phyloP scores from a whole-genome alignment of 305 asterid genomes.

The Fraxinus xanthoxyloides region DNA sequence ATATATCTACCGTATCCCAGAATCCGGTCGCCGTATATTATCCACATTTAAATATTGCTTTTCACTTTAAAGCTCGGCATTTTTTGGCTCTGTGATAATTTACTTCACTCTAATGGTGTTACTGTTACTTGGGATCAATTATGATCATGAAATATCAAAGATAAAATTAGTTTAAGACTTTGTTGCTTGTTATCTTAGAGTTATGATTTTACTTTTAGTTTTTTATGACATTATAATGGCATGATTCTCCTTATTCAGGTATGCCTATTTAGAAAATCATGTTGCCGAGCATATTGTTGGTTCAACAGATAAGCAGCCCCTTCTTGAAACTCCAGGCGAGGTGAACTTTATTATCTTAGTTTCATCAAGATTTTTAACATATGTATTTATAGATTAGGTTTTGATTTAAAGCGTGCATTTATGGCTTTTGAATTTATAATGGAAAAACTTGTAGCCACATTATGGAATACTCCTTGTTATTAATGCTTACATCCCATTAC shows the following conservation, averaged over 20 bases:
- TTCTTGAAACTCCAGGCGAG: slow-evolving; percentile 95
- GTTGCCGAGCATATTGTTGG: slow-evolving; percentile 53
- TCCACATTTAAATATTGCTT: background rate
- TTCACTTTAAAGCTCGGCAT: background rate
- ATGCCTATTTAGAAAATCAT: slow-evolving; percentile 59
- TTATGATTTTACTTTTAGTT: background rate
- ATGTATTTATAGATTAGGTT: background rate
- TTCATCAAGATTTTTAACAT: background rate
- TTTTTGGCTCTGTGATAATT: background rate
- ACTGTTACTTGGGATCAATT: background rate
- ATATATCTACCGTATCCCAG: slow-evolving; percentile 15
- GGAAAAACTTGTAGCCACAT: background rate
- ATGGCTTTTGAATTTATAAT: background rate
- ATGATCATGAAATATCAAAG: slow-evolving; percentile 1
- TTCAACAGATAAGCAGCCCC: slow-evolving; percentile 73
- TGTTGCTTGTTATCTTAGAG: background rate
- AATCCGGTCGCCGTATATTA: background rate
- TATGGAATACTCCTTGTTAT: background rate
- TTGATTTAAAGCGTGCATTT: background rate
- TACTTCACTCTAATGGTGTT: background rate
- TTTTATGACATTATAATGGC: slow-evolving; percentile 9
- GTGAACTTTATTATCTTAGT: slow-evolving; percentile 28
- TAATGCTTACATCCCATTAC: background rate
- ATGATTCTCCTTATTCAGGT: slow-evolving; percentile 42
- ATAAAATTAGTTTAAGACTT: background rate